A percentile compares a stretch with the other conserved stretches of the same genome.
These are phyloP conservation scores for Rosa multiflora DNA, from an alignment of 306 rosid genomes.

Conservation along the genomic window DNA sequence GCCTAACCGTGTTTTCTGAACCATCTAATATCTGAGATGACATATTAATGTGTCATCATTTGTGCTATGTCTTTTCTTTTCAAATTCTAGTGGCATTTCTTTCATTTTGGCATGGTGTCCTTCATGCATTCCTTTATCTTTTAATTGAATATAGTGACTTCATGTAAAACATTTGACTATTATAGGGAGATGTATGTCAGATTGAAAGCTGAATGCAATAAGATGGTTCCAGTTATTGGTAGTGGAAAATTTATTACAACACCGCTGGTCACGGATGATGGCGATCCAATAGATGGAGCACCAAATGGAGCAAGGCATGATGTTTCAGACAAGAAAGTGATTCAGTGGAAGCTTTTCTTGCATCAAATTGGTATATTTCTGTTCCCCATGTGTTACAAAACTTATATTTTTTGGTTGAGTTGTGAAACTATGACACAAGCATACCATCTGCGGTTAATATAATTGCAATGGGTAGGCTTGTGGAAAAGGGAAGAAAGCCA, in stretches of 20 bases:
- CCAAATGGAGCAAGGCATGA: slow-evolving; percentile 27
- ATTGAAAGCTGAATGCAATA: slow-evolving; percentile 88
- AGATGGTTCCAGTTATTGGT: slow-evolving; percentile 71
- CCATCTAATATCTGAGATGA: slow-evolving; percentile 4
- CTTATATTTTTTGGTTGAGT: slow-evolving; percentile 2
- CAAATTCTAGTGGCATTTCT: not conserved
- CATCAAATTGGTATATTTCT: slow-evolving; percentile 79
- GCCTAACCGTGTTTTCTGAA: not conserved
- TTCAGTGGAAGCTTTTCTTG: slow-evolving; percentile 72
- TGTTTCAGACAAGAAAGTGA: slow-evolving; percentile 56
- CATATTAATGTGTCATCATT: not conserved
- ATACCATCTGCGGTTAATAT: not conserved
- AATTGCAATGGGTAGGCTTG: not conserved
- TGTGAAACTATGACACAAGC: slow-evolving; percentile 1
- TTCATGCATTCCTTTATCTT: slow-evolving; percentile 10
- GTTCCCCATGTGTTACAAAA: slow-evolving; percentile 8
- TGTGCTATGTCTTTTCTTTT: not conserved
- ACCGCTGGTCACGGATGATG: slow-evolving; percentile 56
- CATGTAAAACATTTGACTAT: slow-evolving; percentile 24
- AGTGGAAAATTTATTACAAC: slow-evolving; percentile 65
- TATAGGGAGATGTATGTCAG: slow-evolving; percentile 68
- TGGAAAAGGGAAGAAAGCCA: not conserved
- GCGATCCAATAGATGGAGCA: slow-evolving; percentile 45
- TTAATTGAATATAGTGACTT: slow-evolving; percentile 18
- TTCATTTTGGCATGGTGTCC: slow-evolving; percentile 10